Base-by-base conservation (phyloP, 148 eudicot genomes). In the Tetragonia tetragonoides region DNA sequence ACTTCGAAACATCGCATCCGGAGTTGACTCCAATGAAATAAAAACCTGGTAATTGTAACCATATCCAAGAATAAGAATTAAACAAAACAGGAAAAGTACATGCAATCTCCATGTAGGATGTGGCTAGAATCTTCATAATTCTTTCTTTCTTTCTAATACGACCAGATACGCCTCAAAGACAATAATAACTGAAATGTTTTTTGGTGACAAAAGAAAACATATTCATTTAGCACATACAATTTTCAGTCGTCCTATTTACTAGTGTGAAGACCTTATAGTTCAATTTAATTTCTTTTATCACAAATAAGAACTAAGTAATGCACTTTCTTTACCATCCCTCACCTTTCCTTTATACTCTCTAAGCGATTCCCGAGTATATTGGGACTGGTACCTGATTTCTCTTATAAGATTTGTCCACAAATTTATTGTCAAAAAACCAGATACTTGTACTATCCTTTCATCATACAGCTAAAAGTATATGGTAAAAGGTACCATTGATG, bases 1-100 rank as follows among this genome's bases (percentile, higher is more conserved):
- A 56, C 89, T 86, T 53, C 97, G 91, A 76, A 95, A 93, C 88
- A 91, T 83, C 65, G 91, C 76, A 88, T 91, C 97, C 7, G 95
- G 90, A 12, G 89, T 86, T 66, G 99, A 86, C 79, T 93, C 90
- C 88, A 95, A 81, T 47, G 85, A 88, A 73, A 86, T 54, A 53
- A 95, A 93, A 72, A 91, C 97, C 99, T 95, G 75, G 46, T 59
- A 51, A 74, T 41, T 66, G 79, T 57, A 76, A 53, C 56, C 16
- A 62, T 51, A 74, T 54, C 46, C 75, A 66, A 73, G 28, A 65
- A 63, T 67, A 21, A 74, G 74, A 11, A 56, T 64, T 16, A 60
- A 34, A 70, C 37, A 37, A 44, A 68, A 7, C 15, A 20, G 61
- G 61, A 14, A 70, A 70, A n/a, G 15, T 64, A 20, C 46, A 47